Evolutionary conservation across 768 basidiomycete genomes (phyloP).

Genomic region (Calocybe indica): DNA sequence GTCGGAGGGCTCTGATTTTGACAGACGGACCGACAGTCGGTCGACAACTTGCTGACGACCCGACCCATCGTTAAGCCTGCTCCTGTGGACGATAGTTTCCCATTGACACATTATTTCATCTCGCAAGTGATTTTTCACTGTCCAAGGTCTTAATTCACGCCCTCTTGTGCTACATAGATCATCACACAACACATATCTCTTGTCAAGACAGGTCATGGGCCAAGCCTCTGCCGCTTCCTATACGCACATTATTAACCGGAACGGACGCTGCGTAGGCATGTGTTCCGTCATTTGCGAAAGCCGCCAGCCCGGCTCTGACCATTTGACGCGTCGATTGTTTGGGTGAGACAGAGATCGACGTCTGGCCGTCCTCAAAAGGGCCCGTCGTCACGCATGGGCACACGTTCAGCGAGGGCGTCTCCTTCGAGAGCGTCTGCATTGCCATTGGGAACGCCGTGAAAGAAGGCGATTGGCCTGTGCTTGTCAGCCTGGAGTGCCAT

Average conservation of each 20-base stretch:
- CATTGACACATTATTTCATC: conserved; percentile 51
- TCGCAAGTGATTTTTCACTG: conserved; percentile 30
- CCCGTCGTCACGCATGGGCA: conserved; percentile 57
- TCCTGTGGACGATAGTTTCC: conserved; percentile 35
- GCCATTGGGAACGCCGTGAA: conserved; percentile 42
- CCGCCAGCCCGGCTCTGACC: neutral
- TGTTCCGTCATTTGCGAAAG: neutral
- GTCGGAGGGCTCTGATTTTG: no score
- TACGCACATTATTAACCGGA: conserved; percentile 43
- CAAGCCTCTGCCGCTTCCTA: conserved; percentile 48
- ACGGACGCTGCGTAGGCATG: conserved; percentile 48
- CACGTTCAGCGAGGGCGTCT: conserved; percentile 47
- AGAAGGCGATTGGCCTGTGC: conserved; percentile 45
- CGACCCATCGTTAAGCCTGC: conserved; percentile 29
- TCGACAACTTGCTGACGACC: conserved; percentile 25
- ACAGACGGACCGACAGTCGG: conserved; percentile 13
- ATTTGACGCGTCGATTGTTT: neutral
- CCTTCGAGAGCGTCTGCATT: conserved; percentile 45
- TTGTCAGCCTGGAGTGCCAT: conserved; percentile 61
- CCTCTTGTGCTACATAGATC: conserved; percentile 28
- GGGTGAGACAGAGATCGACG: conserved; percentile 46
- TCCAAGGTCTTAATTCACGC: neutral
- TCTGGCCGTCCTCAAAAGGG: conserved; percentile 52
- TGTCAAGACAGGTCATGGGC: conserved; percentile 52
- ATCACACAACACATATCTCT: conserved; percentile 64